Base-by-base conservation (phyloP, 495 filamentous ascomycete genomes). In the Xylaria sp. region DNA sequence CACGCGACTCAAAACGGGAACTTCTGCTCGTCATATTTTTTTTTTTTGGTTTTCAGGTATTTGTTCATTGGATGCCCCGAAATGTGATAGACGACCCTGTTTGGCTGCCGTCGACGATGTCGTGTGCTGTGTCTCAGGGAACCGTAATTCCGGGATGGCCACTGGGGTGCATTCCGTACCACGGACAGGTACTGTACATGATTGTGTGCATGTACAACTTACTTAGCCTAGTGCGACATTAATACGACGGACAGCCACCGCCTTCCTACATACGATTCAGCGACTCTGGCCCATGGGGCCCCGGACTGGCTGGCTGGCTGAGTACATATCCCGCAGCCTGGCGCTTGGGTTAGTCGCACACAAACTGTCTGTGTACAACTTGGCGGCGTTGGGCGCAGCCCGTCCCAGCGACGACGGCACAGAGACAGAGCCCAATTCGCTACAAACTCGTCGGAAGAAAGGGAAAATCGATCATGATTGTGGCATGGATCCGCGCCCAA, bases 141-240 rank as follows among this genome's bases (percentile, higher is more conserved):
- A 65, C 61, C 62, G 21, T 48, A 24, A 21, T 24, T 24, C 64
- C 33, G 48, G 64, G 33, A 41, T 40, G 62, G 31, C 29, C 61
- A 50, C 19, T 66, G 44, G 43, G 43, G 43, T 62, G 21, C 21
- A 6, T 62, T 62, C 59, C 40, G 40, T 63, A 50, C 35, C 19
- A 48, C 41, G 24, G 61, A 64, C 61, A 64, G 62, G 62, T 37
- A 50, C 43, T 66, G 62, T 66, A 35, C 31, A 37, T 44, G 24
- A 66, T 50, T 31, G 24, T 46, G 59, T n/a, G 41, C 61, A 31
- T 48, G 11, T n/a, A 17, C 52, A 7, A 55, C 52, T 55, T 31
- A 55, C 52, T 55, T 31, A 11, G n/a, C 3, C n/a, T 50, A 50
- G 46, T 55, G 52, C 52, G 26, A 55, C 52, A 55, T 37, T 37